phyloP scores from a whole-genome alignment of 2,329 filamentous ascomycete genomes.

The Nigrospora oryzae region DNA sequence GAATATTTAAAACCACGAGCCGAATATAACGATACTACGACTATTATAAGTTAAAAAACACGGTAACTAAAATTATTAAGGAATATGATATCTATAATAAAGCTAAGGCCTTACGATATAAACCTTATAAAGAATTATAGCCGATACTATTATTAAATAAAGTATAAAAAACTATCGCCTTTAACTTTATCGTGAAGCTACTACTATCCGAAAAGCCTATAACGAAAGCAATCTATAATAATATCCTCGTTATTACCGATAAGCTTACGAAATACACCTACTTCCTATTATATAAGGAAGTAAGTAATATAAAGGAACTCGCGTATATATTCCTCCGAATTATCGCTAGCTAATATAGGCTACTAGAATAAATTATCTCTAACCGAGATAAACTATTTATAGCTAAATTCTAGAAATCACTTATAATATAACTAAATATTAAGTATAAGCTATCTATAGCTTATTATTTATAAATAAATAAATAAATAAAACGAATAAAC shows the following conservation, averaged over 20 bases:
- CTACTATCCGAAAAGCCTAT: neutral
- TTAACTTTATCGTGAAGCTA: neutral
- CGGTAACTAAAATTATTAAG: neutral
- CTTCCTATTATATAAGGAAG: neutral
- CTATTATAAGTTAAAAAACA: neutral
- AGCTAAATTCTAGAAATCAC: neutral
- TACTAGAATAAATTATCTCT: neutral
- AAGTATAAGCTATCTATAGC: neutral
- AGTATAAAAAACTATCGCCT: neutral
- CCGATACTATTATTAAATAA: neutral
- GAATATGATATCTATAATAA: neutral
- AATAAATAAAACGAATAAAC: constrained; percentile 3
- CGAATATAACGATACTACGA: too few species aligned
- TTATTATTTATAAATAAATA: constrained; percentile 5
- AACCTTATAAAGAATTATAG: neutral
- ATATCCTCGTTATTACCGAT: neutral
- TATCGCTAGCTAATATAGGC: neutral
- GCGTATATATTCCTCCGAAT: neutral
- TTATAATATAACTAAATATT: neutral
- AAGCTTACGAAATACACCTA: neutral
- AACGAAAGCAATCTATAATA: neutral
- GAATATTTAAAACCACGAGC: neutral
- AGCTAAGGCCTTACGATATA: neutral
- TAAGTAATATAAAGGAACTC: neutral
- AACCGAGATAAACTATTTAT: constrained; percentile 2